phyloP scores from a whole-genome alignment of 2,329 filamentous ascomycete genomes.

The Lachnellula suecica region DNA sequence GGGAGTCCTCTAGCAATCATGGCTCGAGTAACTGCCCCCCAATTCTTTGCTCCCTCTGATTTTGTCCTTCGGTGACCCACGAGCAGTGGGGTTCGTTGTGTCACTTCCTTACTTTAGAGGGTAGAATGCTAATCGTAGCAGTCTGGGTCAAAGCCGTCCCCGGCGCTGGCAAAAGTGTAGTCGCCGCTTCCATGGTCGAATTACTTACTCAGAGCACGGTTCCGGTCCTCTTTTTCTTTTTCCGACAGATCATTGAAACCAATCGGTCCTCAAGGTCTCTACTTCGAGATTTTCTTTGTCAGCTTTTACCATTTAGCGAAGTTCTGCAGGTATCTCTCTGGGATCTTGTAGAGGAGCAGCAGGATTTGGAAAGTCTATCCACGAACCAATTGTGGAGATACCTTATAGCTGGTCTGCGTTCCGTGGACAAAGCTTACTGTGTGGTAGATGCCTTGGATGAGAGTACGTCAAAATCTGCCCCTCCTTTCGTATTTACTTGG shows the following conservation, averaged over 20 bases:
- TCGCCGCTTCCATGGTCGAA: conserved; percentile 31
- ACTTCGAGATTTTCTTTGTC: conserved; percentile 34
- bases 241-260: conserved; percentile 36
- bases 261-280: conserved; percentile 29
- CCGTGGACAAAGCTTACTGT: conserved; percentile 36
- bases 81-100: too few relatives aligned
- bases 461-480: too few relatives aligned
- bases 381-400: conserved; percentile 32
- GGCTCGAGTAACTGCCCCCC: too few relatives aligned
- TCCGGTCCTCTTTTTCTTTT: conserved; percentile 38
- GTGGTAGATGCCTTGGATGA: conserved; percentile 45
- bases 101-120: too few relatives aligned
- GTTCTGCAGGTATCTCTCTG: conserved; percentile 26
- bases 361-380: conserved; percentile 12
- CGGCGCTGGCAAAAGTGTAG: conserved; percentile 43
- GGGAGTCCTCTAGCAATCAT: conserved; percentile 24
- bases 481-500: too few relatives aligned
- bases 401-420: conserved; percentile 23
- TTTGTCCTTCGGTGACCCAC: too few relatives aligned
- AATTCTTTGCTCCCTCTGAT: too few relatives aligned
- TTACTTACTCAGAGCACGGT: conserved; percentile 15
- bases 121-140: conserved; percentile 36
- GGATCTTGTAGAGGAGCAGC: not conserved
- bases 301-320: conserved; percentile 32
- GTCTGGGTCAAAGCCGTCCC: conserved; percentile 49